A percentile compares a stretch with the other conserved stretches of the same genome.
These are phyloP conservation scores for Thinopyrum elongatum DNA, from an alignment of 176 grass and related monocot species.

Conservation along the genomic window DNA sequence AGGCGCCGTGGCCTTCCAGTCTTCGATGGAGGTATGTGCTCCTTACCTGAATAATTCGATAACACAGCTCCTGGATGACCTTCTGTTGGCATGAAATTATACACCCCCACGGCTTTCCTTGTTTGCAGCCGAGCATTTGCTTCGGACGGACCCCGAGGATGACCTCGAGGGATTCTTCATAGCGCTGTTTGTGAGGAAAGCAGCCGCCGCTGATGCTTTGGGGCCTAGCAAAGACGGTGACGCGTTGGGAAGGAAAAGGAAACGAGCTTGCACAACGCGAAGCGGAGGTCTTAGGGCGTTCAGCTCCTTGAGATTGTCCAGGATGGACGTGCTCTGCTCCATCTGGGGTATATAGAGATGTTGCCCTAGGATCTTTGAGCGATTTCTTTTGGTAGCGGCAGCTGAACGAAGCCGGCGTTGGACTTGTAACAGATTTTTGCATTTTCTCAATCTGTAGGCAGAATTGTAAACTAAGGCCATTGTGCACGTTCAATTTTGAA, in stretches of 20 bases:
- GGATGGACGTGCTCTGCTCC: constrained; percentile 39
- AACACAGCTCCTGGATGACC: neutral
- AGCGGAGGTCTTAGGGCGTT: constrained; percentile 20
- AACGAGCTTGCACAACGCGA: neutral
- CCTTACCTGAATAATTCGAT: neutral
- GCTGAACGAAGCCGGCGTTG: neutral
- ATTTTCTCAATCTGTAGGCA: neutral
- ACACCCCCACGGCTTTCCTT: neutral
- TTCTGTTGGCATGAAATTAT: neutral
- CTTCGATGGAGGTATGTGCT: constrained; percentile 70
- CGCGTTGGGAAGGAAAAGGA: neutral
- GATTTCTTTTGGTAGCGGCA: neutral
- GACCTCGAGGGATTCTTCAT: constrained; percentile 92
- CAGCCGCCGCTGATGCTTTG: neutral
- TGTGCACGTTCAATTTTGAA: neutral
- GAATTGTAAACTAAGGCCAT: neutral
- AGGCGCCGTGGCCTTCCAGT: constrained; percentile 63
- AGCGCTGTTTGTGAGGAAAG: constrained; percentile 69
- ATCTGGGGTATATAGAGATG: constrained; percentile 8
- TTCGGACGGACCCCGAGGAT: constrained; percentile 75
- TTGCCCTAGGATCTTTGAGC: neutral
- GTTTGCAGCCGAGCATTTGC: constrained; percentile 62
- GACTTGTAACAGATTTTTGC: neutral
- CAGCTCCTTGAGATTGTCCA: constrained; percentile 50
- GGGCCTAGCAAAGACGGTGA: neutral